Conservation (phyloP, 176 grass and related monocot genomes). For the Poa annua region DNA sequence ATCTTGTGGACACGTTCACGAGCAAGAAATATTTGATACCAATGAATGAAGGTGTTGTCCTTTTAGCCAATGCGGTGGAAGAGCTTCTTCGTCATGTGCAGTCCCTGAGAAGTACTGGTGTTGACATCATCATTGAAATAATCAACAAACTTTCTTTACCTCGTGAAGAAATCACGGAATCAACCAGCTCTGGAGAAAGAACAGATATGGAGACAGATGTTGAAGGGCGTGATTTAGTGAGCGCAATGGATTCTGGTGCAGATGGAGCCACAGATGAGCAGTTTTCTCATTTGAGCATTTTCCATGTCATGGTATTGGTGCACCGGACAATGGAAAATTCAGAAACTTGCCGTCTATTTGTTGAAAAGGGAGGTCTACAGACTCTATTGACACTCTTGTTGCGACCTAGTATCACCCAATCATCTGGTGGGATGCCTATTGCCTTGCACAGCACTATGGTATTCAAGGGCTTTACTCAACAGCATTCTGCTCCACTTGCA, state of each 20-base stretch:
- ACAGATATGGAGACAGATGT: slow-evolving; percentile 93
- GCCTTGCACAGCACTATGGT: slow-evolving; percentile 98
- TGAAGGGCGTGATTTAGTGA: slow-evolving; percentile 88
- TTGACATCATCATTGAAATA: slow-evolving; percentile 98
- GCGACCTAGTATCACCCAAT: slow-evolving; percentile 93
- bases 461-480: slow-evolving; percentile 97
- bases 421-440: slow-evolving; percentile 98
- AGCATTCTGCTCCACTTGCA: slow-evolving; percentile 90
- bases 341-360: slow-evolving; percentile 97
- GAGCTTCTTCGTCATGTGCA: slow-evolving; percentile 96
- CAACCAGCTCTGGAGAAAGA: slow-evolving; percentile 57
- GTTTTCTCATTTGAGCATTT: slow-evolving; percentile 92
- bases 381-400: slow-evolving; percentile 80
- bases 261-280: slow-evolving; percentile 76
- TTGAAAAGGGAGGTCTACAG: slow-evolving; percentile 89
- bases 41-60: slow-evolving; percentile 96
- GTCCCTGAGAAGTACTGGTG: slow-evolving; percentile 85
- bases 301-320: slow-evolving; percentile 96
- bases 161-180: slow-evolving; percentile 58
- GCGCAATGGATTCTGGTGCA: slow-evolving; percentile 61
- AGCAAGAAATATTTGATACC: slow-evolving; percentile 90
- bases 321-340: slow-evolving; percentile 98
- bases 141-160: slow-evolving; percentile 75
- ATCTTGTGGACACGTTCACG: slow-evolving; percentile 85
- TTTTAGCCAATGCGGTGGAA: slow-evolving; percentile 94